Percentiles rank a stretch among this genome's conserved stretches.
phyloP scores from a whole-genome alignment of 257 asterid genomes.

The Henckelia pumila region DNA sequence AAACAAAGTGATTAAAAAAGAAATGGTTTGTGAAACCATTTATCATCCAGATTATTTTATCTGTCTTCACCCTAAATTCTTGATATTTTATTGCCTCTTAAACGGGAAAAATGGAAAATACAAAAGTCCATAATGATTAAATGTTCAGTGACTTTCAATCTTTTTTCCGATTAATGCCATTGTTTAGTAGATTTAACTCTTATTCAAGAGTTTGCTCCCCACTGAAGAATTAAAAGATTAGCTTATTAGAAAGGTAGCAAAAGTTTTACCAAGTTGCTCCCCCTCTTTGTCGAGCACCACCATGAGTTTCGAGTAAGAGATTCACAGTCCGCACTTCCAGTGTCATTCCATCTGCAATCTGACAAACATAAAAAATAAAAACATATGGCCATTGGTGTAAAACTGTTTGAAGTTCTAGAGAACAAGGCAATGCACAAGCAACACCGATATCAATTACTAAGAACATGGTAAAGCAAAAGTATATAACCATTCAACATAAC shows the following conservation, averaged over 20 bases:
- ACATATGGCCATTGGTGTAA: conserved; percentile 20
- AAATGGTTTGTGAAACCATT: conserved; percentile 18
- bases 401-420: conserved; percentile 19
- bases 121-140: neutral
- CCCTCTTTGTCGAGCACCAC: conserved; percentile 80
- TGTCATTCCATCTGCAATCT: conserved; percentile 99
- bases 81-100: conserved; percentile 20
- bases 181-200: neutral
- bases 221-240: conserved; percentile 16
- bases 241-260: conserved; percentile 27
- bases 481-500: conserved; percentile 12
- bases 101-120: conserved; percentile 19
- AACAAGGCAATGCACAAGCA: conserved; percentile 4
- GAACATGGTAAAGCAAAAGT: conserved; percentile 22
- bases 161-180: neutral
- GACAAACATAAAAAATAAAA: conserved; percentile 33
- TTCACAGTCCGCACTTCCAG: conserved; percentile 78
- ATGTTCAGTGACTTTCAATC: neutral
- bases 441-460: conserved; percentile 11
- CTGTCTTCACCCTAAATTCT: conserved; percentile 21
- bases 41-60: conserved; percentile 8
- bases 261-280: conserved; percentile 92
- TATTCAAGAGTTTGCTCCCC: conserved; percentile 22
- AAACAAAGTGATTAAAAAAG: conserved; percentile 19
- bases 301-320: conserved; percentile 94